phyloP scores from a whole-genome alignment of 192 early-diverging fungal genomes.

The Backusella sp. region DNA sequence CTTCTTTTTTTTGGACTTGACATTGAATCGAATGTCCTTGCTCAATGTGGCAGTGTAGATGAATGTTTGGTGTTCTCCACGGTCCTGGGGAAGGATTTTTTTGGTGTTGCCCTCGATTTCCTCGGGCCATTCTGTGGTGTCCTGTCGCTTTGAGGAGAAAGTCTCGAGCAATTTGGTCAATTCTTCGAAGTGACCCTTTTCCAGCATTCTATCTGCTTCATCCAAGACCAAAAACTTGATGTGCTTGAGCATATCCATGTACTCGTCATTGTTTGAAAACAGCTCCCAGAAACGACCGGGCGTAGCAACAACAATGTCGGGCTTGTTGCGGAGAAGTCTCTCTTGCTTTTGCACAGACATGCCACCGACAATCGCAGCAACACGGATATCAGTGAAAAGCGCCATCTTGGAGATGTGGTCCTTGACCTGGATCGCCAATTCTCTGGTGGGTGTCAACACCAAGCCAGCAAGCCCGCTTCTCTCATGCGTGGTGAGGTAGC shows the following conservation, averaged over 20 bases:
- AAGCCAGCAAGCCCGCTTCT: slow-evolving; percentile 54
- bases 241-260: slow-evolving; percentile 53
- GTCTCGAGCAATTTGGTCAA: slow-evolving; percentile 60
- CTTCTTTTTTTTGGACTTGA: slow-evolving; percentile 42
- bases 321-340: slow-evolving; percentile 59
- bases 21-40: slow-evolving; percentile 48
- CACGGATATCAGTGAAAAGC: slow-evolving; percentile 16
- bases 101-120: slow-evolving; percentile 13
- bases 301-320: slow-evolving; percentile 79
- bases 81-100: background rate
- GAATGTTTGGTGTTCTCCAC: slow-evolving; percentile 71
- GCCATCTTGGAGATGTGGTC: slow-evolving; percentile 71
- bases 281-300: slow-evolving; percentile 79
- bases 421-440: slow-evolving; percentile 93
- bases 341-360: slow-evolving; percentile 93
- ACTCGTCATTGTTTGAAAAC: slow-evolving; percentile 51
- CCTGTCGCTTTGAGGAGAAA: slow-evolving; percentile 44
- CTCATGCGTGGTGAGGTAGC: slow-evolving; percentile 57
- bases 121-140: slow-evolving; percentile 28
- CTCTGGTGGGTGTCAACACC: slow-evolving; percentile 90
- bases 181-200: slow-evolving; percentile 77
- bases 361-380: slow-evolving; percentile 87
- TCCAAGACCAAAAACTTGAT: slow-evolving; percentile 72
- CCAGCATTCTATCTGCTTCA: slow-evolving; percentile 85
- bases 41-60: slow-evolving; percentile 91